Evolutionary conservation across 495 filamentous ascomycete genomes (phyloP).

Genomic region (Lasiosphaeris hirsuta): DNA sequence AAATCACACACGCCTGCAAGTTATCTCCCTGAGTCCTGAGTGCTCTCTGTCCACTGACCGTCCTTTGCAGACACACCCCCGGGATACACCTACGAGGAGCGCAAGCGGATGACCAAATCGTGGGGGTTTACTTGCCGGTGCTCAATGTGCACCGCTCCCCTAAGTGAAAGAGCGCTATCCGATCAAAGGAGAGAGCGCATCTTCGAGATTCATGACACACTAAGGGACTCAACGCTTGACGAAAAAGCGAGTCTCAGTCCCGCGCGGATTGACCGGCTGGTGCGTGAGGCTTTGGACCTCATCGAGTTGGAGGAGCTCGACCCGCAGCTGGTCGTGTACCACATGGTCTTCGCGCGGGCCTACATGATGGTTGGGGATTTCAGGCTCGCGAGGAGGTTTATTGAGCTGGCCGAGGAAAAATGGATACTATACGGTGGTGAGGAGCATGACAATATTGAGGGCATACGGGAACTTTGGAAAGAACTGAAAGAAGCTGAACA

Average conservation of each 20-base stretch:
- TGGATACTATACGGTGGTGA: slow-evolving; percentile 34
- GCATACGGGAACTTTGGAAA: slow-evolving; percentile 28
- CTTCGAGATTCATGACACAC: slow-evolving; percentile 25
- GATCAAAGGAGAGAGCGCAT: slow-evolving; percentile 27
- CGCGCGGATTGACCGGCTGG: slow-evolving; percentile 15
- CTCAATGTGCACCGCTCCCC: slow-evolving; percentile 26
- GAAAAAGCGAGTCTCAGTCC: slow-evolving; percentile 12
- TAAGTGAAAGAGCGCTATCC: slow-evolving; percentile 14
- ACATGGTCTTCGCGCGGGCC: slow-evolving; percentile 28
- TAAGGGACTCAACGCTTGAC: neutral
- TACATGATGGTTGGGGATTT: slow-evolving; percentile 28
- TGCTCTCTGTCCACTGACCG: neutral
- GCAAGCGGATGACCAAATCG: slow-evolving; percentile 19
- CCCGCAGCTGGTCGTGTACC: slow-evolving; percentile 34
- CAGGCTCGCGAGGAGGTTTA: slow-evolving; percentile 22
- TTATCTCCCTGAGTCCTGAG: neutral
- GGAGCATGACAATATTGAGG: slow-evolving; percentile 34
- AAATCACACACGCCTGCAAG: slow-evolving; percentile 37
- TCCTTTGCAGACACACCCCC: slow-evolving; percentile 28
- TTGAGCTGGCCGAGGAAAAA: slow-evolving; percentile 25
- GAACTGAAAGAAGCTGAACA: slow-evolving; percentile 15
- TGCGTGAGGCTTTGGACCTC: slow-evolving; percentile 25
- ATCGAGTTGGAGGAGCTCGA: slow-evolving; percentile 29
- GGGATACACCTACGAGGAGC: slow-evolving; percentile 28
- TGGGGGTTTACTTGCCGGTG: slow-evolving; percentile 37